Evolutionary conservation across 768 basidiomycete species (phyloP), one percentile per base, ranked within the genome.

Genomic region (Antrodiella citrinella): DNA sequence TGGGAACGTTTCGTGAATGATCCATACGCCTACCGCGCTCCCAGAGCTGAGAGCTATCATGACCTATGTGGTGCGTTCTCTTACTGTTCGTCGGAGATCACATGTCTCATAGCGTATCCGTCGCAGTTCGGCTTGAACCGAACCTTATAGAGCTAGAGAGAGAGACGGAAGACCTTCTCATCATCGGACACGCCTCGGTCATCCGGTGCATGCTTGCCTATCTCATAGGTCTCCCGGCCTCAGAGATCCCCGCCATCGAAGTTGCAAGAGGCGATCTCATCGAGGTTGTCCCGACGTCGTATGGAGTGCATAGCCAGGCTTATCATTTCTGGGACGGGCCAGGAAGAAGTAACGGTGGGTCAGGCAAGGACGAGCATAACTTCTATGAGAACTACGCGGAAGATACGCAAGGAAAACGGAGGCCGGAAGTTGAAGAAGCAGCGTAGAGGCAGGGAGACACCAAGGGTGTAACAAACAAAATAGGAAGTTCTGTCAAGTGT

Each of bases 161-260:
- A 48, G 87, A 92, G 66, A 82, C 87, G 60, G 91, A 96, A 59
- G 96, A 98, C 67, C 71, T 99, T 3, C 74, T 99, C 35, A 97
- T 99, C 66, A 91, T 98, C 57, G 94, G 92, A 1, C 94, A 97
- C 64, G 91, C 94, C 13, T 95, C 92, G 38, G 96, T 98, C 63
- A 96, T 98, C 59, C 84, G 96, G 15, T 99, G 96, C 69, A 74
- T 99, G 51, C 78, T 97, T 42, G 86, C 93, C 2, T 92, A 92
- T 65, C 82, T 92, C 58, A 91, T 92, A 56, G 96, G 96, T 4
- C 74, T 98, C 2, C 91, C 93, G 4, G 91, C 95, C 0, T 86
- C 86, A 22, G 96, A 99, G 64, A 96, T 99, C 42, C 96, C 96
- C 0, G 94, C 92, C 1, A 95, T 98, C 48, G 95, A 98, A 67